These are phyloP conservation scores for Globisporangium camurandrum DNA, from an alignment of 352 stramenopile genomes.

Conservation along the genomic window DNA sequence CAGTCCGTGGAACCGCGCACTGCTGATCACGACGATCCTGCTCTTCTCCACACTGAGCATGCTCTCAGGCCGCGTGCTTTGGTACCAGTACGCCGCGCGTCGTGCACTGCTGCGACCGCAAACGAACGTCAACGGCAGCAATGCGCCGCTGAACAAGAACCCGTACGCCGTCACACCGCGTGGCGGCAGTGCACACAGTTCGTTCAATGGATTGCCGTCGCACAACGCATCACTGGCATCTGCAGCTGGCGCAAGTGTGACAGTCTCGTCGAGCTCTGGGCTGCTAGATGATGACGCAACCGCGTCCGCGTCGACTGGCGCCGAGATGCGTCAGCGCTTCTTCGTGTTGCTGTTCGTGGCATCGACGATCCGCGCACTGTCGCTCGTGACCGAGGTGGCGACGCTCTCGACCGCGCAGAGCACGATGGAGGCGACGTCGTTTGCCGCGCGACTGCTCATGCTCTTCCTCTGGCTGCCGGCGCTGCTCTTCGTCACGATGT, in stretches of 20 bases:
- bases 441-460: slow-evolving; percentile 40
- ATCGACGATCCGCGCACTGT: slow-evolving; percentile 49
- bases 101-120: slow-evolving; percentile 13
- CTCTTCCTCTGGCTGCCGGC: slow-evolving; percentile 71
- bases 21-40: slow-evolving; percentile 45
- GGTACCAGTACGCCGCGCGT: slow-evolving; percentile 27
- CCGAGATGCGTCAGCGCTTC: slow-evolving; percentile 68
- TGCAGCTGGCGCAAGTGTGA: not conserved
- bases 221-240: not conserved
- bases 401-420: slow-evolving; percentile 34
- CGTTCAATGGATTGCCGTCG: slow-evolving; percentile 26
- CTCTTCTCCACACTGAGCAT: slow-evolving; percentile 54
- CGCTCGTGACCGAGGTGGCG: slow-evolving; percentile 50
- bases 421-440: slow-evolving; percentile 27
- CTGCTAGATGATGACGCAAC: slow-evolving; percentile 45
- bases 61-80: slow-evolving; percentile 50
- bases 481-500: slow-evolving; percentile 83
- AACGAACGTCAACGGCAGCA: not conserved
- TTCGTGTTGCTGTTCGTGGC: slow-evolving; percentile 71
- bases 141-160: slow-evolving; percentile 6
- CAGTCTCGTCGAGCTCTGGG: slow-evolving; percentile 21
- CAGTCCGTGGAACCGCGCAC: slow-evolving; percentile 30
- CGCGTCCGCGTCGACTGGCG: slow-evolving; percentile 51
- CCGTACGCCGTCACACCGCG: slow-evolving; percentile 6
- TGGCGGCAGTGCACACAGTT: slow-evolving; percentile 10